Base-by-base conservation (phyloP, 2,329 filamentous ascomycete species). In the Hypoxylon rubiginosum region DNA sequence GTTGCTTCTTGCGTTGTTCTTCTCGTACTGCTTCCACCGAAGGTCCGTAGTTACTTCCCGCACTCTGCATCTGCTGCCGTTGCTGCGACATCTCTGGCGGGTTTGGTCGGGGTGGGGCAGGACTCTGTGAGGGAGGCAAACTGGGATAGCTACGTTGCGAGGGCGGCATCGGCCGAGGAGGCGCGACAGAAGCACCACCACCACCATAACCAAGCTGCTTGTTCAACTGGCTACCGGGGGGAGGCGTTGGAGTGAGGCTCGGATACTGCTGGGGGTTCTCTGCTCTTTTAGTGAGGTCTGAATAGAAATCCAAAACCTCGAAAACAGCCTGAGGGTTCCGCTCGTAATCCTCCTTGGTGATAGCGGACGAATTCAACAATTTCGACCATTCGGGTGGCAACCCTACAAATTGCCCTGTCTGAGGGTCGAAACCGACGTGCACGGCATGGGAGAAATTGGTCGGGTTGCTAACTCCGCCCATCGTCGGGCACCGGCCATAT, bases 281-380 rank as follows among this genome's bases (percentile, higher is more conserved):
- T 54, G 88, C 86, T 67, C 91, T 85, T 82, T 93, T 93, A 68
- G 91, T 91, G 51, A 94, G 91, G 78, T 94, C 92, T 1, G 92
- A 93, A 81, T 94, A 95, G 81, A 95, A 95, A 77, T 94, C 91
- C 17, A 95, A 83, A 48, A 93, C 92, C 77, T 95, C 92, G 59
- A 93, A 90, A 26, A 89, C 91, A 64, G 89, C 93, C 82, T 95
- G 91, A 4, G 96, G 96, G 76, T 99, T 97, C 76, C 96, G 94
- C 81, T 97, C 93, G 80, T 98, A 98, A 78, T 99, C 96, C 75
- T 99, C 96, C 81, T 97, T 97, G 64, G 96, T 98, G 75, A 99
- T 96, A 63, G 96, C 96, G 2, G 96, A 98, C 8, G 94, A 94
- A 75, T 96, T 98, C 71, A 99, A 86, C 55, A 99, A 86, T 80